These are phyloP conservation scores for Sporormia fimetaria DNA, from an alignment of 495 filamentous ascomycete genomes.

Conservation along the genomic window DNA sequence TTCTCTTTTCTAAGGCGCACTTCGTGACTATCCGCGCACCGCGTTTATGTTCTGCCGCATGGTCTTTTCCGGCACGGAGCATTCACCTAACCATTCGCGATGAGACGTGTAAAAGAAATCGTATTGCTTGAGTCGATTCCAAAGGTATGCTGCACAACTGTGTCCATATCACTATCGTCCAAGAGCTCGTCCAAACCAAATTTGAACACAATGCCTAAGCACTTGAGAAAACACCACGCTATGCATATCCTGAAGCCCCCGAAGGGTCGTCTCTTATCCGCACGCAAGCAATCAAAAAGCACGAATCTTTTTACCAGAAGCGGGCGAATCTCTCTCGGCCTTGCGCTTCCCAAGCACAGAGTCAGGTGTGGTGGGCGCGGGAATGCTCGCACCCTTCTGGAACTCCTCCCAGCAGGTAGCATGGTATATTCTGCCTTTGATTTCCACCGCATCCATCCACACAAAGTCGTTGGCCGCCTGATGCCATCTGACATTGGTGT, in stretches of 20 bases:
- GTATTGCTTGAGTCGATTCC: too few relatives aligned
- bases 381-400: conserved; percentile 42
- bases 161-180: too few relatives aligned
- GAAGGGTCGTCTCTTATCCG: not conserved
- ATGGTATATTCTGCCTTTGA: conserved; percentile 72
- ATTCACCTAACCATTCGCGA: too few relatives aligned
- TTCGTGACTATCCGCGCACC: too few relatives aligned
- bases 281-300: conserved; percentile 10
- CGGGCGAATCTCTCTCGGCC: conserved; percentile 26
- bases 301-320: conserved; percentile 18
- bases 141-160: too few relatives aligned
- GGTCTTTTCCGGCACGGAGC: too few relatives aligned
- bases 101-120: too few relatives aligned
- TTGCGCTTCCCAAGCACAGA: conserved; percentile 33
- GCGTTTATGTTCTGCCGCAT: too few relatives aligned
- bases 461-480: conserved; percentile 93
- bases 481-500: conserved; percentile 71
- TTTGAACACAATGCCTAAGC: too few relatives aligned
- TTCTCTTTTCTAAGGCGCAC: too few relatives aligned
- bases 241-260: too few relatives aligned
- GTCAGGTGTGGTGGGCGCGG: conserved; percentile 27
- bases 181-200: too few relatives aligned
- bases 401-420: conserved; percentile 82
- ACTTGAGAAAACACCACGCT: conserved; percentile 14
- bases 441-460: conserved; percentile 78